Evolutionary conservation across 2,329 filamentous ascomycete species (phyloP).

Genomic region (Taxawa tesnikishii): DNA sequence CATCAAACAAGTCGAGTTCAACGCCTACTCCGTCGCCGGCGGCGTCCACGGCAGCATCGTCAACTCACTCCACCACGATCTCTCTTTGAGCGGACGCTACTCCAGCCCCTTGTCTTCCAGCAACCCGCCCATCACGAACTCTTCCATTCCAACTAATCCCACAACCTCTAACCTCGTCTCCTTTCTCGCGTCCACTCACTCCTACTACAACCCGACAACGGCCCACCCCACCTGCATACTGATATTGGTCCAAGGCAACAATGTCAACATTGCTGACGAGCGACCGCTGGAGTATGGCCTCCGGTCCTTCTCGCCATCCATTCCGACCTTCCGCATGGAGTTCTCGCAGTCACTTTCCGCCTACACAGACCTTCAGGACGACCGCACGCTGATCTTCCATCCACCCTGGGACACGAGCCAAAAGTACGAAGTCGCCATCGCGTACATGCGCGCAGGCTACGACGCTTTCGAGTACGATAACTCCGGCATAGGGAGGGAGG

Average conservation of each 20-base stretch:
- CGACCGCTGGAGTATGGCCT: constrained; percentile 32
- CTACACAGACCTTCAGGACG: constrained; percentile 17
- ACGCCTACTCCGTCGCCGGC: constrained; percentile 31
- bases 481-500: constrained; percentile 13
- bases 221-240: constrained; percentile 21
- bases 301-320: constrained; percentile 20
- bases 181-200: constrained; percentile 21
- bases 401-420: constrained; percentile 10
- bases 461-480: constrained; percentile 25
- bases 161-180: not conserved
- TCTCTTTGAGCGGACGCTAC: constrained; percentile 13
- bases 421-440: constrained; percentile 26
- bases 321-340: constrained; percentile 25
- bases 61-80: constrained; percentile 29
- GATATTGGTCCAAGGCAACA: constrained; percentile 30
- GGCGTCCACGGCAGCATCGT: constrained; percentile 27
- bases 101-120: no score
- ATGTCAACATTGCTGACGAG: constrained; percentile 34
- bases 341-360: constrained; percentile 20
- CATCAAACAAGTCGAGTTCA: constrained; percentile 35
- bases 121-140: not conserved
- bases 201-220: constrained; percentile 16
- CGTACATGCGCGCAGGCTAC: constrained; percentile 33
- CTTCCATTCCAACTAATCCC: not conserved
- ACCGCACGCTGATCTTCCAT: constrained; percentile 24